A percentile compares a stretch with the other conserved stretches of the same genome.
Conservation (phyloP, 805 yeast genomes). For the Candida schatavii region DNA sequence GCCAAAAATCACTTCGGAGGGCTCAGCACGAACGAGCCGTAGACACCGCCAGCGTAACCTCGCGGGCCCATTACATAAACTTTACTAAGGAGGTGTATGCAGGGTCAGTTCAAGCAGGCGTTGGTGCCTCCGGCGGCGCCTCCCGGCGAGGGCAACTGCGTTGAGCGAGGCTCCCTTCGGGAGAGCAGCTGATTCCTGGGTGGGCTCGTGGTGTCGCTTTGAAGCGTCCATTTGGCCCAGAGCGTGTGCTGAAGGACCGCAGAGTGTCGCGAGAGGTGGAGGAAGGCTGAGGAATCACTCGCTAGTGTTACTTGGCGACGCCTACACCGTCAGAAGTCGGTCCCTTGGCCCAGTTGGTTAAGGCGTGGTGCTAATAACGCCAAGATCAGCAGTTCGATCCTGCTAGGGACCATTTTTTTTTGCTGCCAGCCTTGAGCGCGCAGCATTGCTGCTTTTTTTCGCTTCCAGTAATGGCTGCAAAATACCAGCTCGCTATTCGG, state of each 20-base stretch:
- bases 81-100: neutral
- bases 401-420: constrained; percentile 66
- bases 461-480: no score
- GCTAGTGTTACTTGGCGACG: no score
- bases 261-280: no score
- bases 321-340: constrained; percentile 19
- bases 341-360: constrained; percentile 56
- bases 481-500: no score
- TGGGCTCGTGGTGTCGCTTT: no score
- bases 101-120: neutral
- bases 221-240: no score
- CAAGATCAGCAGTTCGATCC: constrained; percentile 85
- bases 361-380: constrained; percentile 55
- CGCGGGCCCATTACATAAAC: neutral
- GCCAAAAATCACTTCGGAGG: no score
- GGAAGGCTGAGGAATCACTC: no score
- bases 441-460: no score
- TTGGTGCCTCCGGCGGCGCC: neutral
- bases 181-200: no score
- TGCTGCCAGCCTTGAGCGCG: neutral
- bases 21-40: neutral
- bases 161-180: neutral
- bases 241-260: no score
- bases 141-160: neutral
- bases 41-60: neutral